phyloP scores from a whole-genome alignment of 2,329 filamentous ascomycete species.

The Thermochaetoides dissita region DNA sequence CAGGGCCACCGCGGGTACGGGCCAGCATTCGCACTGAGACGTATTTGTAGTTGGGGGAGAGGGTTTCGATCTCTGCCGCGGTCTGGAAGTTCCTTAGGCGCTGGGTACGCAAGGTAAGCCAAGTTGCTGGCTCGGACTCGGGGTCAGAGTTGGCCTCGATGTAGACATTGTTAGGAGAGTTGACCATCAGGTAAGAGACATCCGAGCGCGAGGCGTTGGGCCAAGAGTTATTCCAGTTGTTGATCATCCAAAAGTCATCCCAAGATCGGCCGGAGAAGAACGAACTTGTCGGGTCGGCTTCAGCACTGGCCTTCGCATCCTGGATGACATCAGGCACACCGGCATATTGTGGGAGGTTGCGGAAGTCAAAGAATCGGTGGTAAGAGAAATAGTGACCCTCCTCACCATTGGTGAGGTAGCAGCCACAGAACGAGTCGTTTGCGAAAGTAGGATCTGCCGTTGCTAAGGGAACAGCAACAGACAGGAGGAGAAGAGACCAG shows the following conservation, averaged over 20 bases:
- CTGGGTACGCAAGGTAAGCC: slow-evolving; percentile 33
- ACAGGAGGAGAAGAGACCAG: slow-evolving; percentile 11
- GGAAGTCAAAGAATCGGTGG: slow-evolving; percentile 38
- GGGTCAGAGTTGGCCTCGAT: slow-evolving; percentile 28
- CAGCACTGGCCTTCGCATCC: slow-evolving; percentile 17
- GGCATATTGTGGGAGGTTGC: slow-evolving; percentile 27
- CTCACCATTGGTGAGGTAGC: slow-evolving; percentile 34
- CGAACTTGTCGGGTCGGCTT: slow-evolving; percentile 22
- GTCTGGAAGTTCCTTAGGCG: slow-evolving; percentile 31
- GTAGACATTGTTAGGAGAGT: slow-evolving; percentile 32
- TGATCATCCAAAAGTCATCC: slow-evolving; percentile 24
- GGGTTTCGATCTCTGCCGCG: slow-evolving; percentile 33
- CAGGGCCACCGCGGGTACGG: slow-evolving; percentile 31
- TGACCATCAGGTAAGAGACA: slow-evolving; percentile 24
- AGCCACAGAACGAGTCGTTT: slow-evolving; percentile 27
- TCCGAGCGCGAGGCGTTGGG: slow-evolving; percentile 12
- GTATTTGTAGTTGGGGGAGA: slow-evolving; percentile 23
- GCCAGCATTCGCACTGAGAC: slow-evolving; percentile 37
- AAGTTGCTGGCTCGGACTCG: slow-evolving; percentile 26
- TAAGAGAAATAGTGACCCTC: slow-evolving; percentile 28
- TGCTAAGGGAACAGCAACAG: slow-evolving; percentile 6
- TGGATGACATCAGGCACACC: slow-evolving; percentile 21
- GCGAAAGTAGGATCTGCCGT: slow-evolving; percentile 12
- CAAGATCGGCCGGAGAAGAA: slow-evolving; percentile 26
- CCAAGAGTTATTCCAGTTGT: slow-evolving; percentile 27